phyloP scores from a whole-genome alignment of 108 stramenopile species.

The Skeletonema grethae region DNA sequence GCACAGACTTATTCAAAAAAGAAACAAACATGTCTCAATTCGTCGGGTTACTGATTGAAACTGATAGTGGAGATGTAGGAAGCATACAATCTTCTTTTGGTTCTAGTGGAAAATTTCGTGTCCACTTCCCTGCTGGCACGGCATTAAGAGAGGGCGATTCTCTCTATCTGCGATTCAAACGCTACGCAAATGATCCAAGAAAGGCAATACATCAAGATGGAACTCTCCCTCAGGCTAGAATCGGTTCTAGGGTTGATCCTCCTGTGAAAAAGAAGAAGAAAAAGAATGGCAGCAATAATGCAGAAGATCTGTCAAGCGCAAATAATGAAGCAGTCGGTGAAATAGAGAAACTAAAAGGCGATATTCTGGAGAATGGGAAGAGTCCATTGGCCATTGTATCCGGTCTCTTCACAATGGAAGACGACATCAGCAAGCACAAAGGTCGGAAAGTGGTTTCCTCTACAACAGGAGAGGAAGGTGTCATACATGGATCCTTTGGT shows the following conservation, averaged over 20 bases:
- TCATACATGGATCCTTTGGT: slow-evolving; percentile 84
- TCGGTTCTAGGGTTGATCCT: slow-evolving; percentile 66
- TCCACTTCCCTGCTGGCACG: slow-evolving; percentile 82
- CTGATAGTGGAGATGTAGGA: slow-evolving; percentile 80
- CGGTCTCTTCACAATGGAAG: slow-evolving; percentile 89
- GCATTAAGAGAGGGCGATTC: slow-evolving; percentile 69
- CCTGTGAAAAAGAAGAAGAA: slow-evolving; percentile 58
- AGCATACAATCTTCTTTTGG: slow-evolving; percentile 86
- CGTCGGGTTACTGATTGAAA: slow-evolving; percentile 81
- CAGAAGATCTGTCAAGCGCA: neutral
- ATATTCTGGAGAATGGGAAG: slow-evolving; percentile 68
- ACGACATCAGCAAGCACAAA: slow-evolving; percentile 74
- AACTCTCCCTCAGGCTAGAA: slow-evolving; percentile 58
- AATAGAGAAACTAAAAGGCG: slow-evolving; percentile 83
- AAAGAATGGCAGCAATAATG: slow-evolving; percentile 26
- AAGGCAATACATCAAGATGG: slow-evolving; percentile 87
- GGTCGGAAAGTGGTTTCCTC: slow-evolving; percentile 62
- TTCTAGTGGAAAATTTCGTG: slow-evolving; percentile 91
- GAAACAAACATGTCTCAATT: slow-evolving; percentile 90
- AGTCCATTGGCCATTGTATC: slow-evolving; percentile 73
- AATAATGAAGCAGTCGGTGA: slow-evolving; percentile 43
- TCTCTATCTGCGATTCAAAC: slow-evolving; percentile 77
- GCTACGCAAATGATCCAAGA: slow-evolving; percentile 77
- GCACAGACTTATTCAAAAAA: slow-evolving; percentile 86
- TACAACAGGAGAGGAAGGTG: slow-evolving; percentile 72